phyloP scores from a whole-genome alignment of 1,284 basidiomycete species.

The Xerocomus nothofagi region DNA sequence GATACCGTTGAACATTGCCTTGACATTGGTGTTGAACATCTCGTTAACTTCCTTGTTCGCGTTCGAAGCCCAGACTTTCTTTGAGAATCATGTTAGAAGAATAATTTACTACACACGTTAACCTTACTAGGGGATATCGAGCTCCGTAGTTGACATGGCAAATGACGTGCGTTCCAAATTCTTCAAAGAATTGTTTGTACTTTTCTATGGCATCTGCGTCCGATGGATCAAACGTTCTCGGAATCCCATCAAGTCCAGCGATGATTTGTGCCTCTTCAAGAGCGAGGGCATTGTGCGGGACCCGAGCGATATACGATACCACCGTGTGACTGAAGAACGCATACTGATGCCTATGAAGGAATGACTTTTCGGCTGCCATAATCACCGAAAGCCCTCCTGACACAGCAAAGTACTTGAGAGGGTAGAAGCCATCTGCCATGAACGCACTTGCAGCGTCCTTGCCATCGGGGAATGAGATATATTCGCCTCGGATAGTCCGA shows the following conservation, averaged over 20 bases:
- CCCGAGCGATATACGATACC: neutral
- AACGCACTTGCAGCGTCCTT: neutral
- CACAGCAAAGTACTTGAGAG: constrained; percentile 4
- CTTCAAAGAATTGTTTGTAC: neutral
- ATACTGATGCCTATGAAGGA: constrained; percentile 1
- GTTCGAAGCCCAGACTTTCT: constrained; percentile 9
- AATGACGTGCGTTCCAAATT: constrained; percentile 1
- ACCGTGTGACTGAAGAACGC: constrained; percentile 1
- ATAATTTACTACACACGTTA: neutral
- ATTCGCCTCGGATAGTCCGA: neutral
- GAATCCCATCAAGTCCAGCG: neutral
- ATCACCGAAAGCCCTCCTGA: neutral
- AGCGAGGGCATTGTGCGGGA: neutral
- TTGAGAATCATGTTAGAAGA: neutral
- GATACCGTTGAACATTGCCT: constrained; percentile 10
- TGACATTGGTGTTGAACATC: constrained; percentile 8
- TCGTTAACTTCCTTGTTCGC: neutral
- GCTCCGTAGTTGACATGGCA: constrained; percentile 2
- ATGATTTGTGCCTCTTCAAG: neutral
- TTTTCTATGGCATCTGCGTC: neutral
- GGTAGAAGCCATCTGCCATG: neutral
- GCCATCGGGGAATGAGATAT: neutral
- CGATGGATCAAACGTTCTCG: neutral
- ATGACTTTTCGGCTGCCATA: constrained; percentile 1
- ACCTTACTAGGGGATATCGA: constrained; percentile 1